Evolutionary conservation across 2,329 filamentous ascomycete species (phyloP), one percentile per base, ranked within the genome.

Genomic region (Pseudocercospora fijiensis): DNA sequence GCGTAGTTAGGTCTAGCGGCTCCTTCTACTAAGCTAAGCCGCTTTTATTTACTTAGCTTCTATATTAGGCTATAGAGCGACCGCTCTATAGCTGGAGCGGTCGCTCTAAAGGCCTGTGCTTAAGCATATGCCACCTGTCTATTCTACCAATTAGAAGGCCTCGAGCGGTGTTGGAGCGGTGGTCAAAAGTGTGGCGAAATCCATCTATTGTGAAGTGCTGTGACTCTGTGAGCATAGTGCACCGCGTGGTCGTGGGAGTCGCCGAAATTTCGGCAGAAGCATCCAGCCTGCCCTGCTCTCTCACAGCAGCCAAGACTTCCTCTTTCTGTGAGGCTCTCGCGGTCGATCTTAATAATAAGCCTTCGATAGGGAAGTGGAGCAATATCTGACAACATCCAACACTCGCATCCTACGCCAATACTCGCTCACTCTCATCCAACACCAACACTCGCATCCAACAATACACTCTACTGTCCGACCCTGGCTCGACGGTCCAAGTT

Each of bases 201-300:
- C n/a, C n/a, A n/a, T n/a, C n/a, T n/a, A n/a, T n/a, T 51, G 16
- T 51, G 47, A 51, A 51, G 20, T 51, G 47, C 47, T 51, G 47
- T 51, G 47, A 26, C 26, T 20, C 47, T 51, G 47, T 51, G 47
- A 26, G 13, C 47, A 22, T 51, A 13, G 11, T 16, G 47, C 22
- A 26, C 30, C 52, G 10, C 58, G 45, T 18, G 47, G 58, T 30
- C 37, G 18, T 57, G 57, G 45, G 22, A 20, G 11, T 45, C 9
- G 18, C n/a, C 30, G 53, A 55, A 65, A 67, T 67, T 63, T 67
- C 65, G 65, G 65, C 53, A 51, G 33, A 37, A 60, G 57, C 63
- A 58, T 67, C 61, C 62, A 53, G 60, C 60, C n/a, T n/a, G n/a
- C n/a, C n/a, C n/a, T n/a, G n/a, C n/a, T n/a, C n/a, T 65, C 62